A percentile compares a stretch with the other conserved stretches of the same genome.
Evolutionary conservation across 768 basidiomycete species (phyloP).

Genomic region (Lactarius hengduanensis): DNA sequence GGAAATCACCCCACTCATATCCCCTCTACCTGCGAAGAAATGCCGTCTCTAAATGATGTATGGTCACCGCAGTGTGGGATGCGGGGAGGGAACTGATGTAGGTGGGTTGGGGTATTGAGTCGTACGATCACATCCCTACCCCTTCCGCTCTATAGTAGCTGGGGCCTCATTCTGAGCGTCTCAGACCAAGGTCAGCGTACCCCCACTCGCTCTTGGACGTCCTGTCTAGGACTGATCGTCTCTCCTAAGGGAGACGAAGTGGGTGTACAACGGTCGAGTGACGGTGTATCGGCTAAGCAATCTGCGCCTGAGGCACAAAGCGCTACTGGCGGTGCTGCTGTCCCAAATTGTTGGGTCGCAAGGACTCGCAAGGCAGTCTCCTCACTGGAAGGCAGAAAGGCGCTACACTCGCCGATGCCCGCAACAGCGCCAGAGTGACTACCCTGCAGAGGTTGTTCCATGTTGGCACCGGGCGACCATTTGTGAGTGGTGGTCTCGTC

Average conservation of each 20-base stretch:
- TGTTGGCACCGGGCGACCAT: not conserved
- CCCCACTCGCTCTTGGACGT: not conserved
- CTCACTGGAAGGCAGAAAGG: not conserved
- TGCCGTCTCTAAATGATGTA: not conserved
- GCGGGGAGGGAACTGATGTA: not conserved
- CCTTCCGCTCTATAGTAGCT: not conserved
- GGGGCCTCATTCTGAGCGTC: not conserved
- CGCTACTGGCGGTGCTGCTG: not conserved
- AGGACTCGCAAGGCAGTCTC: not conserved
- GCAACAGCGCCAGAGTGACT: not conserved
- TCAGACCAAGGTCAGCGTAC: not conserved
- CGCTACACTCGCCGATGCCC: conserved; percentile 2
- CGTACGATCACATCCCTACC: not conserved
- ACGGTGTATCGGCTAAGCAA: not conserved
- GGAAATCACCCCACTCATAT: conserved; percentile 5
- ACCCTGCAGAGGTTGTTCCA: conserved; percentile 5
- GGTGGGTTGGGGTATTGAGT: not conserved
- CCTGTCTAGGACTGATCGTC: not conserved
- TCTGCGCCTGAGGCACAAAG: not conserved
- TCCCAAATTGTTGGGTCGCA: not conserved
- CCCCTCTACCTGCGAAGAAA: conserved; percentile 2
- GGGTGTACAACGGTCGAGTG: not conserved
- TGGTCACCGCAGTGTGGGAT: conserved; percentile 9
- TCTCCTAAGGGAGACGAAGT: not conserved
- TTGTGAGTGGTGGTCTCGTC: conserved; percentile 21